Evolutionary conservation across 2,329 filamentous ascomycete species (phyloP), one percentile per base, ranked within the genome.

Genomic region (Penicillium sp.): DNA sequence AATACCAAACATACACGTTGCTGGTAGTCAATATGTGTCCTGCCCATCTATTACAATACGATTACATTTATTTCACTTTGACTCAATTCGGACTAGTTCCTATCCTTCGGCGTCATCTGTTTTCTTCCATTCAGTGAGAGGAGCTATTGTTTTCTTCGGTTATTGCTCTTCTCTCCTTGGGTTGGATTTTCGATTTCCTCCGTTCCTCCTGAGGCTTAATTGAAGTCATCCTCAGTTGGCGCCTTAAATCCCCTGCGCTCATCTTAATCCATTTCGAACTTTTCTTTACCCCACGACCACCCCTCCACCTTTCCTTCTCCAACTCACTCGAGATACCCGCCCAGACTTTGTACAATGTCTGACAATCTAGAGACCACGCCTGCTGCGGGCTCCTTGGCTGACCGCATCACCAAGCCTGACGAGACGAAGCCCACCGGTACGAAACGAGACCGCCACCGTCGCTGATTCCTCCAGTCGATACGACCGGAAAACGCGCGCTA

Each of bases 341-440:
- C 28, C 33, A 22, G 28, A 24, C 7, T 26, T 38, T 28, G 3
- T 43, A 59, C 39, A 13, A 74, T 74, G 72, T 63, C 72, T 19
- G 69, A 72, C 48, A 55, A 56, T 15, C 45, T 57, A 22, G 57
- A 64, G 32, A 42, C 49, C 32, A 37, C 69, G 22, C 53, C 62
- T 35, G 52, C 59, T n/a, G 63, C 61, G 43, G 67, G 66, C 34
- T 74, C 74, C 29, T 66, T 78, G 43, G 74, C 68, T 21, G 73
- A 75, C 54, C 75, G 76, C 51, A 71, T 77, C 54, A 69, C 73
- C 34, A 69, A 71, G 50, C 68, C 72, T 22, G 68, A 70, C 19
- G 60, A 59, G 43, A 40, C 64, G 17, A 55, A 55, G 38, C 43
- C 58, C 45, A 55, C 61, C 51, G 66, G 67, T 67, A 70, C 57